phyloP scores from a whole-genome alignment of 176 grass and related monocot genomes.

The Tillandsia leiboldiana region DNA sequence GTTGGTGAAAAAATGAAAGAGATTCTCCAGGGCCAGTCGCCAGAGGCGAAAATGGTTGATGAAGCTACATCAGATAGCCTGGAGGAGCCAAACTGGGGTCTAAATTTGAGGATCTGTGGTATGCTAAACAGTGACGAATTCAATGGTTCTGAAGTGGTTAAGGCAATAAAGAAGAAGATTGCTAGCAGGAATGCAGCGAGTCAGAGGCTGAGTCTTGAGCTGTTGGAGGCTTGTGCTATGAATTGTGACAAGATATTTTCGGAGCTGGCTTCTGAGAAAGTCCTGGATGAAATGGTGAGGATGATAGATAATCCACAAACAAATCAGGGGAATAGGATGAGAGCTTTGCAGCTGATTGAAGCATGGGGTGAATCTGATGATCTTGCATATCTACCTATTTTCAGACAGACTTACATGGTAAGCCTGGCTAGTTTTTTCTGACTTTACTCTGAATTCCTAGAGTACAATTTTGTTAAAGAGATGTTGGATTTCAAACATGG shows the following conservation, averaged over 20 bases:
- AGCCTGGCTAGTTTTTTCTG: background rate
- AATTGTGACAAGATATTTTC: slow-evolving; percentile 37
- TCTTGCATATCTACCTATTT: slow-evolving; percentile 26
- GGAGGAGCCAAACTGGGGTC: slow-evolving; percentile 27
- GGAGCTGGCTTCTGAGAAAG: slow-evolving; percentile 30
- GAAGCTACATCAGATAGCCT: slow-evolving; percentile 23
- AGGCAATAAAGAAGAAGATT: slow-evolving; percentile 32
- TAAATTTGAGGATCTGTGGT: slow-evolving; percentile 27
- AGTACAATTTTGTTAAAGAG: no score
- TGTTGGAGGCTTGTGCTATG: slow-evolving; percentile 29
- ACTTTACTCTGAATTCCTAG: background rate
- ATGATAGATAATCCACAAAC: slow-evolving; percentile 33
- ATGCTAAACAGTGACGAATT: slow-evolving; percentile 27
- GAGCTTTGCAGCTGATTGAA: slow-evolving; percentile 25
- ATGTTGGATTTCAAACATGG: background rate
- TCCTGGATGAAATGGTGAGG: slow-evolving; percentile 32
- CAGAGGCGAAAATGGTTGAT: slow-evolving; percentile 29
- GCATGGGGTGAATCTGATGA: slow-evolving; percentile 35
- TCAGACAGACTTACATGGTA: slow-evolving; percentile 33
- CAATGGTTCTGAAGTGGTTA: slow-evolving; percentile 19
- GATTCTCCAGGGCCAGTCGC: slow-evolving; percentile 30
- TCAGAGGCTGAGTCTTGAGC: slow-evolving; percentile 20
- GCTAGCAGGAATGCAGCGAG: slow-evolving; percentile 5
- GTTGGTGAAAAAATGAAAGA: slow-evolving; percentile 35
- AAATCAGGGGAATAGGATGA: slow-evolving; percentile 18